Base-by-base conservation (phyloP, 1,284 basidiomycete genomes). In the Ustilago crameri region DNA sequence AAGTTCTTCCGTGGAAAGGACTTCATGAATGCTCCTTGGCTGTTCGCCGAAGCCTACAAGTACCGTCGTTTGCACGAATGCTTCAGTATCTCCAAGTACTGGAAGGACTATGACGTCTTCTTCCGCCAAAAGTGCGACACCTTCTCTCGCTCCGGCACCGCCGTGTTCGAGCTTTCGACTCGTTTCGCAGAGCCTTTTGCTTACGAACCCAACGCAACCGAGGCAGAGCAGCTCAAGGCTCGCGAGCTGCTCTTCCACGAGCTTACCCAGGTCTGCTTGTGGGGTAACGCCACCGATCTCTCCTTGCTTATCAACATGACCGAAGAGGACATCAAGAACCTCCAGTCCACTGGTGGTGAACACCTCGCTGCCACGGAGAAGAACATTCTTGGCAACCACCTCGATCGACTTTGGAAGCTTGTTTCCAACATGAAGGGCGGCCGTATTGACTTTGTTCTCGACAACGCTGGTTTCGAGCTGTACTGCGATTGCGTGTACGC, bases 301-400 rank as follows among this genome's bases (percentile, higher is more conserved):
- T 95, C 93, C 3, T 88, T 98, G 32, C 87, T 98, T 55, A 98
- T 97, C 85, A 93, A 98, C 86, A 97, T 97, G 95, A 93, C 93
- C 14, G 95, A 98, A 85, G 95, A 98, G 43, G 95, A 98, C 84
- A 97, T 98, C 86, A 95, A 95, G 85, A 89, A 91, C 55, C 88
- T 98, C n/a, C 95, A 98, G 84, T 94, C 93, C 17, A 97, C 95
- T 20, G 95, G 95, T 24, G 94, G 94, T 27, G 95, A 95, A 57
- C 90, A 94, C 74, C 89, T 98, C 45, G 94, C 95, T 8, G 92
- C 93, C 0, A 96, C 95, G 0, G 94, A 97, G 85, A 94, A 95
- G 86, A 97, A 98, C 74, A 93, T 95, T 66, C 87, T 95, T 20
- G 92, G 92, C 46, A 94, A 95, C 83, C 87, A 95, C 83, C 86